Conservation (phyloP, 345 rosid species). For the Dipteronia sinensis region DNA sequence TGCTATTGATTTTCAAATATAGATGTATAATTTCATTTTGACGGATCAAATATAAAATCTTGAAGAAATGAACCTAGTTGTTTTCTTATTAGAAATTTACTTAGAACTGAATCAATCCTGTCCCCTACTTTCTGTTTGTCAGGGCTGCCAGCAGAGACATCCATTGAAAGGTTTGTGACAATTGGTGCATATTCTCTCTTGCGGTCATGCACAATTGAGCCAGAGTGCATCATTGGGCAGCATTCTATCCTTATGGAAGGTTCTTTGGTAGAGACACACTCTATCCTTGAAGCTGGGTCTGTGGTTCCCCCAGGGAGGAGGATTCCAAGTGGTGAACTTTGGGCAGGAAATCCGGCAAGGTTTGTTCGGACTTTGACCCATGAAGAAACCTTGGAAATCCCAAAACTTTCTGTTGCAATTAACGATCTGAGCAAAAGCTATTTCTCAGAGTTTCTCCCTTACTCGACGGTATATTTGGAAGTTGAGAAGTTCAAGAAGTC, state of each 20-base stretch:
- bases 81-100: constrained; percentile 7
- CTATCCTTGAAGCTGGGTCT: constrained; percentile 95
- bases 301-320: constrained; percentile 96
- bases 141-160: constrained; percentile 95
- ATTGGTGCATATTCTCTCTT: constrained; percentile 84
- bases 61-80: not conserved
- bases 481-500: constrained; percentile 89
- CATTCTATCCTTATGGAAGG: constrained; percentile 98
- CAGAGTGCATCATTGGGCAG: constrained; percentile 97
- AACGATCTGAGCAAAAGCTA: constrained; percentile 75
- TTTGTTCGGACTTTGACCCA: constrained; percentile 80
- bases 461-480: constrained; percentile 89
- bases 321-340: constrained; percentile 92
- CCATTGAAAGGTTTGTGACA: constrained; percentile 86
- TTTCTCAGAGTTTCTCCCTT: constrained; percentile 89
- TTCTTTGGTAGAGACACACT: constrained; percentile 84
- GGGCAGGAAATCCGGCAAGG: constrained; percentile 99
- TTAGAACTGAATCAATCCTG: not conserved
- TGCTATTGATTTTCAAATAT: not conserved
- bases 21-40: not conserved
- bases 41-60: not conserved
- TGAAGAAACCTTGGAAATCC: constrained; percentile 91
- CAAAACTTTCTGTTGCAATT: constrained; percentile 93
- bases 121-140: constrained; percentile 24
- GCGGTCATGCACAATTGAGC: constrained; percentile 94